Evolutionary conservation across 495 filamentous ascomycete species (phyloP), one percentile per base, ranked within the genome.

Genomic region (Penicillium lagena): DNA sequence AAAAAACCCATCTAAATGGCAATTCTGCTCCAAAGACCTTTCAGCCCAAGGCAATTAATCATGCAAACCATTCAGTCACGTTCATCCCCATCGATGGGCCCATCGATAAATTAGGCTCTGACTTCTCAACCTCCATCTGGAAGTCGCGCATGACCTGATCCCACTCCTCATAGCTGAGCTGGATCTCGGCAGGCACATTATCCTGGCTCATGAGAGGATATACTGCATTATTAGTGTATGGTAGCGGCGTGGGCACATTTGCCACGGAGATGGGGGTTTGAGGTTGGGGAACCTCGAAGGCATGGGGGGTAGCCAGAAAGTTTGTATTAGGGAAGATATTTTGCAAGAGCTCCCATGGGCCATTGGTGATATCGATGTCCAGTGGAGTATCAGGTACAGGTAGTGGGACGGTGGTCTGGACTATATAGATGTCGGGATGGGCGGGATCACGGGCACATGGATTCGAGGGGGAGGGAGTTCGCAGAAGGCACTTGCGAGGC

Each of bases 131-230:
- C 31, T 72, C 68, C 51, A 62, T 60, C 38, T 76, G 64, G 44
- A 73, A 76, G 29, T 76, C 71, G 6, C 68, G 67, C 65, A 76
- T 69, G 29, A 76, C 72, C 22, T 70, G 62, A 37, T 74, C 71
- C 67, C 72, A 75, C 22, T 73, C 66, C 27, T 70, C 66, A 68
- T 70, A 70, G 37, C 56, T 61, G 17, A 67, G 49, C 11, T 43
- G 28, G 9, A 41, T 36, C 37, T 33, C 17, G 2, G 45, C 47
- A 1, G 52, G 35, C 5, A 49, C 33, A 11, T 41, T 29, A 9
- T 43, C 27, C 17, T 52, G 50, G 5, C 38, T 53, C 35, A 50
- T 51, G 35, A 53, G 47, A 11, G 42, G 39, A 35, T 54, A 43
- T 35, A 42, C 40, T 4, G 54, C 33, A 10, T 12, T 22, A 40